Base-by-base conservation (phyloP, 208 protist species). In the Trypanosomatidae sp. region DNA sequence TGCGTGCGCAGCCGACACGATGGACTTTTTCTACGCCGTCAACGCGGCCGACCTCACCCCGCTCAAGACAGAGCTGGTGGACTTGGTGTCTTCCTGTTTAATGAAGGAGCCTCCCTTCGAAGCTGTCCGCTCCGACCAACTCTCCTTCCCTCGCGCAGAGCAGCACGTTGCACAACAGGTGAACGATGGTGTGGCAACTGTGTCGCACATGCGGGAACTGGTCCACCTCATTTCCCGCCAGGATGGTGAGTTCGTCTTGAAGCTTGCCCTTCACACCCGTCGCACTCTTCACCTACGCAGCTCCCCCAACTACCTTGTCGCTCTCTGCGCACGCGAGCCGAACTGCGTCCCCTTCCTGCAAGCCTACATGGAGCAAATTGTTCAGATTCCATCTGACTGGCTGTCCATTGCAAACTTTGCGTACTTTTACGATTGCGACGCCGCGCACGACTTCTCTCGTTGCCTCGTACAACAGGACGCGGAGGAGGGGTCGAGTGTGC, bases 361-460 rank as follows among this genome's bases (percentile, higher is more conserved):
- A n/a, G 79, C 82, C 15, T 99, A 99, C 84, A 90, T 98, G 74
- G 75, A 79, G n/a, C 58, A 74, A 36, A 82, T 91, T 41, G 74
- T 99, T 15, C 65, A 81, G 53, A 80, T 98, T 43, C 97, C 97
- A 2, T 91, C 86, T 7, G 98, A 99, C 84, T 98, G 96, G 97
- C 81, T 99, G 49, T 79, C 94, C 0, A 86, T 98, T 19, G 93
- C 94, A 0, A 87, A 87, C 53, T 91, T 97, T 46, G 94, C 89
- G 1, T 88, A 88, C 76, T 86, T 83, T 43, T 76, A 80, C 59
- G 88, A 92, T 67, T 82, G 60, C 33, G 84, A 91, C 41, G 69
- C 77, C 28, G 62, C 71, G 9, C 77, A 83, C 58, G 49, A 68
- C 66, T 76, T 69, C 69, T 33, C 66, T 6, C n/a, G n/a, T n/a